These are phyloP conservation scores for Escovopsis sp. DNA, from an alignment of 2,329 filamentous ascomycete species.

Conservation along the genomic window DNA sequence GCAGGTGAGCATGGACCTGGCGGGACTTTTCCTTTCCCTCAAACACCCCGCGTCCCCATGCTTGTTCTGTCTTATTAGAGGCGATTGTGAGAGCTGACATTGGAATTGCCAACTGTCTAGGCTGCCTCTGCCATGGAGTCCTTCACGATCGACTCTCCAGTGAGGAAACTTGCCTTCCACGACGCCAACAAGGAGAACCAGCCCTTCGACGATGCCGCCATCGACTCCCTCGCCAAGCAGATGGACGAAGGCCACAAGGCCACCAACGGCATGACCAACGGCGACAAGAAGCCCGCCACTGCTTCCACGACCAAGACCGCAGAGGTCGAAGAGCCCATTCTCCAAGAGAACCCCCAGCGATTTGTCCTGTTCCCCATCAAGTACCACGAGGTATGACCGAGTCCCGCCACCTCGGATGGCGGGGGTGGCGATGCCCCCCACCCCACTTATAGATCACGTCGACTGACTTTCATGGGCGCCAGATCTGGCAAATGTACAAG, in stretches of 20 bases:
- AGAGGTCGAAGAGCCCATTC: slow-evolving; percentile 75
- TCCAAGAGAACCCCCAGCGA: slow-evolving; percentile 88
- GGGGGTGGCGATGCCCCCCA: slow-evolving; percentile 31
- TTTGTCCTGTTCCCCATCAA: slow-evolving; percentile 99
- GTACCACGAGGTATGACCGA: slow-evolving; percentile 81
- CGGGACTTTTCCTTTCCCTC: slow-evolving; percentile 9
- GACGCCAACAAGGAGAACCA: slow-evolving; percentile 70
- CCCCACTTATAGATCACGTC: slow-evolving; percentile 9
- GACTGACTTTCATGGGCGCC: slow-evolving; percentile 22
- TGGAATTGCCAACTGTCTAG: slow-evolving; percentile 32
- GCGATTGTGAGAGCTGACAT: too few relatives aligned
- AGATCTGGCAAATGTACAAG: slow-evolving; percentile 99
- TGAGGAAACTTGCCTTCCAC: slow-evolving; percentile 78
- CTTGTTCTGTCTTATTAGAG: too few relatives aligned
- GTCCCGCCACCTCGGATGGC: slow-evolving; percentile 47
- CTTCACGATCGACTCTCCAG: slow-evolving; percentile 83
- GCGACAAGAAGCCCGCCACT: slow-evolving; percentile 19
- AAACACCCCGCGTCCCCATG: neutral
- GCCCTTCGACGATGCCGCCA: slow-evolving; percentile 33
- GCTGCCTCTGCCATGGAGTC: slow-evolving; percentile 74
- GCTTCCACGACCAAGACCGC: slow-evolving; percentile 45
- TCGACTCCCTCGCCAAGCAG: slow-evolving; percentile 38
- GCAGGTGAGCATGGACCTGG: slow-evolving; percentile 29
- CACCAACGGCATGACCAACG: slow-evolving; percentile 16
- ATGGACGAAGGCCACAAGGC: slow-evolving; percentile 49